A percentile compares a stretch with the other conserved stretches of the same genome.
Evolutionary conservation across 2,329 filamentous ascomycete species (phyloP).

Genomic region (Trichoderma lentiforme): DNA sequence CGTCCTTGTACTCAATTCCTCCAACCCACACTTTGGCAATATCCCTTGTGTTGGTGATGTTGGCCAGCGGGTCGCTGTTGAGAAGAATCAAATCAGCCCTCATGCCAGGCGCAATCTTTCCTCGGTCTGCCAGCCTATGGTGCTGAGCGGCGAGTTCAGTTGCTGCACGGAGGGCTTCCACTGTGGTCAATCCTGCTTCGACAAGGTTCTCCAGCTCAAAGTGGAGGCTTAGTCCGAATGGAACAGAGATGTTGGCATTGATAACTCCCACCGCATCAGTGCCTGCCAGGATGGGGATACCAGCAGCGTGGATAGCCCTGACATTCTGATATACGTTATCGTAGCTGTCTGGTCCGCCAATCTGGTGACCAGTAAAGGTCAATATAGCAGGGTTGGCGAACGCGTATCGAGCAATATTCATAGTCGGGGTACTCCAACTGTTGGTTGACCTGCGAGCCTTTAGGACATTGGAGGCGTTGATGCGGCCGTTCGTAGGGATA

Average conservation of each 20-base stretch:
- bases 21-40: constrained; percentile 4
- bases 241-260: background rate
- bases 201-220: constrained; percentile 11
- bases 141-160: background rate
- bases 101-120: background rate
- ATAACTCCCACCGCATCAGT: constrained; percentile 5
- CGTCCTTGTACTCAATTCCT: constrained; percentile 1
- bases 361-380: background rate
- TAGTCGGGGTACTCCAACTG: constrained; percentile 8
- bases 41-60: constrained; percentile 1
- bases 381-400: background rate
- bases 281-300: constrained; percentile 7
- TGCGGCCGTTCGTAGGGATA: background rate
- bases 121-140: background rate
- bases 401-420: constrained; percentile 10
- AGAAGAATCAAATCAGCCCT: background rate
- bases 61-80: background rate
- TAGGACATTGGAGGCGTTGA: background rate
- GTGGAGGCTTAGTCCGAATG: background rate
- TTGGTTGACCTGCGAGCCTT: background rate
- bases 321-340: background rate
- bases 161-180: background rate
- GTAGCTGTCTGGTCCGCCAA: constrained; percentile 3
- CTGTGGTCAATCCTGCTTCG: background rate
- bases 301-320: background rate